These are phyloP conservation scores for Oryza brachyantha DNA, from an alignment of 176 grass and related monocot genomes.

Conservation along the genomic window DNA sequence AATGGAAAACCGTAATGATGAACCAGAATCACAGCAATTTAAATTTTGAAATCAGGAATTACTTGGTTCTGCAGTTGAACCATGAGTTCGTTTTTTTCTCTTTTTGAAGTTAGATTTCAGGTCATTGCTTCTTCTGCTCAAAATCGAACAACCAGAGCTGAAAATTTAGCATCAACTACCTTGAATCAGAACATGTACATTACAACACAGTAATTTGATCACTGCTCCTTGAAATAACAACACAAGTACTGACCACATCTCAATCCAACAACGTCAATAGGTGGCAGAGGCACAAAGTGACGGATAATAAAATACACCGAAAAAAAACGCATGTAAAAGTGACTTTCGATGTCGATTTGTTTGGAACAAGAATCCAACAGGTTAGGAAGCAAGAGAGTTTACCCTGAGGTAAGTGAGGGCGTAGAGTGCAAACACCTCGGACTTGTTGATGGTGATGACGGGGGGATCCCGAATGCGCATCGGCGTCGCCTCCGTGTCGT, in stretches of 20 bases:
- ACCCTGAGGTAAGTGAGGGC: constrained; percentile 62
- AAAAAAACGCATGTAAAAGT: background rate
- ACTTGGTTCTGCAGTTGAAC: background rate
- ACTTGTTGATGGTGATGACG: constrained; percentile 70
- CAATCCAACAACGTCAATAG: background rate
- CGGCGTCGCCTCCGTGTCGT: constrained; percentile 35
- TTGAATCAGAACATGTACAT: background rate
- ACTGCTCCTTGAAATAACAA: background rate
- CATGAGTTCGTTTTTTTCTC: background rate
- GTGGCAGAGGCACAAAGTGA: background rate
- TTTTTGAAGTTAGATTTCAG: background rate
- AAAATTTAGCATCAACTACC: background rate
- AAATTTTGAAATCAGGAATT: background rate
- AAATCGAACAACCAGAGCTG: background rate
- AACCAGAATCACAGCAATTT: background rate
- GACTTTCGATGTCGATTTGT: background rate
- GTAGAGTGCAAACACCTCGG: constrained; percentile 53
- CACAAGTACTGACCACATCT: background rate
- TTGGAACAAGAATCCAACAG: background rate
- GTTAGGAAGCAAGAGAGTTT: constrained; percentile 6
- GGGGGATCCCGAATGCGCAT: constrained; percentile 43
- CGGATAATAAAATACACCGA: background rate
- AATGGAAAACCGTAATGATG: background rate
- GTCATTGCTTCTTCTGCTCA: background rate
- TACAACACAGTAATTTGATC: background rate